Percentiles rank a stretch among this genome's conserved stretches.
Conservation (phyloP, 257 asterid species). For the Scutellaria galericulata region DNA sequence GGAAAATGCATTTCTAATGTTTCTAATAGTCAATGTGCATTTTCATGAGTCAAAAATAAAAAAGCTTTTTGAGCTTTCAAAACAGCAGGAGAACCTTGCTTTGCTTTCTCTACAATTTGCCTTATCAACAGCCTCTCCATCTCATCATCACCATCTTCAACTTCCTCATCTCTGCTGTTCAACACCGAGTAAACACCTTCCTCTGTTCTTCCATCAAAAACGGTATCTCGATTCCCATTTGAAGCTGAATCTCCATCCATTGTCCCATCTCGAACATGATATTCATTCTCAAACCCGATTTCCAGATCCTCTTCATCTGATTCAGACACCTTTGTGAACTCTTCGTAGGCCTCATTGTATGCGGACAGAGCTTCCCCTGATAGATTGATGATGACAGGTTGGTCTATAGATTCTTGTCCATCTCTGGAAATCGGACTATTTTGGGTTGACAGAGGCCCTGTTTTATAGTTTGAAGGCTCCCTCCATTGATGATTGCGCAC, state of each 20-base stretch:
- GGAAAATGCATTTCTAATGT: no score
- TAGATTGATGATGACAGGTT: constrained; percentile 65
- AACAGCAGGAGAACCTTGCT: constrained; percentile 89
- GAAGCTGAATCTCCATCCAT: constrained; percentile 24
- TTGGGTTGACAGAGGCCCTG: constrained; percentile 42
- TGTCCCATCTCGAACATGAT: constrained; percentile 30
- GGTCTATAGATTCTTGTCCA: constrained; percentile 34
- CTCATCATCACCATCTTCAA: constrained; percentile 71
- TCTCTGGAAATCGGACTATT: constrained; percentile 46
- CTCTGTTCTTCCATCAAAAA: constrained; percentile 22
- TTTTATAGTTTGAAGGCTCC: constrained; percentile 43
- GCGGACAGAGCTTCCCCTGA: constrained; percentile 69
- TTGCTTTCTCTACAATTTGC: constrained; percentile 83
- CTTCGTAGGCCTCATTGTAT: constrained; percentile 60
- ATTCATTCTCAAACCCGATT: constrained; percentile 19
- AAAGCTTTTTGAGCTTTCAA: constrained; percentile 71
- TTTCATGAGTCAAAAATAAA: constrained; percentile 53
- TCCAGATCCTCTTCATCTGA: constrained; percentile 58
- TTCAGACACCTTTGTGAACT: constrained; percentile 51
- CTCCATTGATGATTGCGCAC: constrained; percentile 37
- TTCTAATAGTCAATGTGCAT: constrained; percentile 32
- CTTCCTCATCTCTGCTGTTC: constrained; percentile 42
- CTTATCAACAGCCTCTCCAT: constrained; percentile 79
- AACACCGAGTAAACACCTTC: constrained; percentile 32
- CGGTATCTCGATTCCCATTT: not conserved